A percentile compares a stretch with the other conserved stretches of the same genome.
Conservation (phyloP, 129 eudicot species). For the Tagetes erecta region DNA sequence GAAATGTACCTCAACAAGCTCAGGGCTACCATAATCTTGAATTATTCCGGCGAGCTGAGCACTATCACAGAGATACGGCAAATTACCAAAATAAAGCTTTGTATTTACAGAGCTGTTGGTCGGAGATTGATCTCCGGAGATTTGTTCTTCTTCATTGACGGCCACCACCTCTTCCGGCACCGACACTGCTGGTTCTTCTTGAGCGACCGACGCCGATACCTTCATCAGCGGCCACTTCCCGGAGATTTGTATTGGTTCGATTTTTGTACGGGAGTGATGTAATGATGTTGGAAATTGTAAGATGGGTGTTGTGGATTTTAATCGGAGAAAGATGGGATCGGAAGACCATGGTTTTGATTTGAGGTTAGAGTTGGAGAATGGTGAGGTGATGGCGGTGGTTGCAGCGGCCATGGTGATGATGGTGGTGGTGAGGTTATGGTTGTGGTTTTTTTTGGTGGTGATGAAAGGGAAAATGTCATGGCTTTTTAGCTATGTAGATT, state of each 20-base stretch:
- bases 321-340: slow-evolving; percentile 31
- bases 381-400: background rate
- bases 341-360: slow-evolving; percentile 13
- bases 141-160: slow-evolving; percentile 25
- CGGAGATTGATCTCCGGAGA: slow-evolving; percentile 1
- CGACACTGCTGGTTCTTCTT: slow-evolving; percentile 34
- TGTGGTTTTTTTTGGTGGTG: background rate
- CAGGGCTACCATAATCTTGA: slow-evolving; percentile 77
- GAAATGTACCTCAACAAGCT: slow-evolving; percentile 79
- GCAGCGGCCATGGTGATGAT: background rate
- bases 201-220: slow-evolving; percentile 43
- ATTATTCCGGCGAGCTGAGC: slow-evolving; percentile 91
- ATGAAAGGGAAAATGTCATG: background rate
- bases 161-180: slow-evolving; percentile 38
- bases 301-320: slow-evolving; percentile 37
- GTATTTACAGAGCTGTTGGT: background rate
- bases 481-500: background rate
- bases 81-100: slow-evolving; percentile 78
- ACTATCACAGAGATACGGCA: slow-evolving; percentile 88
- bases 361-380: background rate
- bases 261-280: slow-evolving; percentile 24
- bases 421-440: background rate
- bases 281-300: slow-evolving; percentile 35
- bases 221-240: slow-evolving; percentile 30
- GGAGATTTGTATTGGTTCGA: slow-evolving; percentile 32